These are phyloP conservation scores for Candida germanica DNA, from an alignment of 805 yeast genomes.

Conservation along the genomic window DNA sequence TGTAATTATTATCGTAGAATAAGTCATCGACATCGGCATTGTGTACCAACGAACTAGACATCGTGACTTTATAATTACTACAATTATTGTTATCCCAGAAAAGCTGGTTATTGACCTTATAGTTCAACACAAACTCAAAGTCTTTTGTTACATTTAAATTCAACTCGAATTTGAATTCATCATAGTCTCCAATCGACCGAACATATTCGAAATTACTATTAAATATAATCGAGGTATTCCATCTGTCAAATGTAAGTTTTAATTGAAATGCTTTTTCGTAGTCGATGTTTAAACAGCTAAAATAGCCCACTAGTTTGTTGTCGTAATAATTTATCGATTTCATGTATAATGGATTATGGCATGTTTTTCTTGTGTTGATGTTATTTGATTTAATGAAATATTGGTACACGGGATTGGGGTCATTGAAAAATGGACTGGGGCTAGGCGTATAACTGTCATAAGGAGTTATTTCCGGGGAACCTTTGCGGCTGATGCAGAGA, in stretches of 20 bases:
- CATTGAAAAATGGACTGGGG: slow-evolving; percentile 3
- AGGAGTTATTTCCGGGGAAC: slow-evolving; percentile 5
- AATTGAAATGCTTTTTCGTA: slow-evolving; percentile 36
- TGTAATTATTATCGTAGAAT: slow-evolving; percentile 1
- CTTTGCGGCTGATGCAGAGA: slow-evolving; percentile 4
- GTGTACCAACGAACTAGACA: slow-evolving; percentile 7
- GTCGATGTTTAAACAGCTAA: slow-evolving; percentile 24
- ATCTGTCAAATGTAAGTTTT: slow-evolving; percentile 49
- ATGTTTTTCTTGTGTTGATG: slow-evolving; percentile 10
- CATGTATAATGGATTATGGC: slow-evolving; percentile 25
- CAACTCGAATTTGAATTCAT: slow-evolving; percentile 50
- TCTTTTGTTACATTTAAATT: slow-evolving; percentile 19
- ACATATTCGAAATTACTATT: slow-evolving; percentile 16
- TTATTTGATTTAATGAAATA: slow-evolving; percentile 8
- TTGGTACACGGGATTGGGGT: slow-evolving; percentile 5
- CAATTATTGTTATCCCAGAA: slow-evolving; percentile 40
- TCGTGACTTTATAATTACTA: slow-evolving; percentile 25
- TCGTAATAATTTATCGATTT: slow-evolving; percentile 22
- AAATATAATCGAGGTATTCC: slow-evolving; percentile 35
- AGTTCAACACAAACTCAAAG: slow-evolving; percentile 21
- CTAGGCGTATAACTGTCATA: neutral
- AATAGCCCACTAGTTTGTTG: slow-evolving; percentile 10
- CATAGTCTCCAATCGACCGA: slow-evolving; percentile 25
- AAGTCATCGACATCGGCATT: slow-evolving; percentile 3
- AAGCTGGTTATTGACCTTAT: slow-evolving; percentile 23